Base-by-base conservation (phyloP, 176 grass and related monocot genomes). In the Rhynchospora tenuis region DNA sequence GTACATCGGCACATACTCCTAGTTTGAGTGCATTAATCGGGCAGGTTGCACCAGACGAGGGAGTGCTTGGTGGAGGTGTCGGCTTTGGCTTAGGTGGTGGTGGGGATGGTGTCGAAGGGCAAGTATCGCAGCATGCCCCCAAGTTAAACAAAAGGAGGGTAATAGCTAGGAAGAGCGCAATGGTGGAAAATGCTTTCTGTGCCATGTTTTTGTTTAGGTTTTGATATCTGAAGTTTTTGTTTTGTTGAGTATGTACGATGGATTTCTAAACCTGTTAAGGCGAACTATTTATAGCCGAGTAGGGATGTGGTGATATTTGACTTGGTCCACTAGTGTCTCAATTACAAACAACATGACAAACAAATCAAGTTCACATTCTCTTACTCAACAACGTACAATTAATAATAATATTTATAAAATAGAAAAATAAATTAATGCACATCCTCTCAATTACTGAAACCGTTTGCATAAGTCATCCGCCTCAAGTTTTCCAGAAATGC, bases 1-100 rank as follows among this genome's bases (percentile, higher is more conserved):
- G 83, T 46, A 92, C 88, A 62, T 87, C 7, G 17, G 84, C 86
- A 62, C 92, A 92, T 45, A 80, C 90, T 43, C 79, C 83, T 0
- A 94, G 66, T 83, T 86, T 91, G 23, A 94, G 87, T 17, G 90
- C 8, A 60, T 94, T 57, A 20, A 91, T 27, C 0, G 90, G 85
- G 67, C 90, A 94, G 33, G 15, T 79, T 74, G 50, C n/a, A 47
- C 43, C 75, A 26, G 59, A 43, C 8, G 87, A 59, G 3, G 88
- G 84, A 9, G 52, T 24, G 33, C 75, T 66, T 8, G 74, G 44
- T 13, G 79, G 57, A 0, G 68, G 38, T 31, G 56, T 12, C 1
- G 74, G 45, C 24, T 27, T 9, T 33, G 69, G 69, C 19, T 50
- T 48, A 17, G 38, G 69, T 27, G 52, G 6, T 13, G 78, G 78